Percentiles rank a stretch among this genome's conserved stretches.
Conservation (phyloP, 2,329 filamentous ascomycete genomes). For the Verticillium longisporum region DNA sequence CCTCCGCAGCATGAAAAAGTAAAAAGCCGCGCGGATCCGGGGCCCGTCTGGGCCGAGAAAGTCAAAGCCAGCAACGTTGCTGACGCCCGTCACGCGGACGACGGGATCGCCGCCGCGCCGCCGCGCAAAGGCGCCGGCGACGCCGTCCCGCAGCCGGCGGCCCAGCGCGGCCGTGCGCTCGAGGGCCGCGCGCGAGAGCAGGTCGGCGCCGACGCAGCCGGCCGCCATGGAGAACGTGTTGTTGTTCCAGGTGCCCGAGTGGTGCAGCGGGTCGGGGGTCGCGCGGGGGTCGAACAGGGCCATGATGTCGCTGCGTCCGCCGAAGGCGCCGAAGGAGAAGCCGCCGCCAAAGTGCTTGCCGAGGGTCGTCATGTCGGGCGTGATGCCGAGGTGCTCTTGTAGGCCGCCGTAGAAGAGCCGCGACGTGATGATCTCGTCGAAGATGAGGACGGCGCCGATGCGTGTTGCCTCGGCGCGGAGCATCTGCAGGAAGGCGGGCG, state of each 20-base stretch:
- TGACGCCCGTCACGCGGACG: conserved; percentile 5
- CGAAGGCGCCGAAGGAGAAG: conserved; percentile 60
- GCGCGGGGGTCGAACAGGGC: conserved; percentile 43
- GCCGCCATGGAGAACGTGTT: conserved; percentile 13
- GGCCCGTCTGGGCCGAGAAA: conserved; percentile 4
- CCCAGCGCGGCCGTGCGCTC: conserved; percentile 6
- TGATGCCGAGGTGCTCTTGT: conserved; percentile 31
- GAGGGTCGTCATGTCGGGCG: conserved; percentile 55
- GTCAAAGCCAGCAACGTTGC: conserved; percentile 7
- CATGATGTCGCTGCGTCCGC: conserved; percentile 54
- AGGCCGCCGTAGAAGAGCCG: conserved; percentile 47
- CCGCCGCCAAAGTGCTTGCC: conserved; percentile 65
- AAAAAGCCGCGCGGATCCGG: conserved; percentile 5
- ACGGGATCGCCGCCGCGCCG: not conserved
- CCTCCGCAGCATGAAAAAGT: conserved; percentile 7
- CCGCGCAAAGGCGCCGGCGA: conserved; percentile 1
- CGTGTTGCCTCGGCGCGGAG: conserved; percentile 8
- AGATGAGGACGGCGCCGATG: conserved; percentile 50
- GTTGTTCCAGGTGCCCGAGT: conserved; percentile 13
- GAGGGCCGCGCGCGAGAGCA: conserved; percentile 6
- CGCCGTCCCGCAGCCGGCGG: not conserved
- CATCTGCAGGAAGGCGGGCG: conserved; percentile 32
- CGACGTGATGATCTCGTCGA: conserved; percentile 68
- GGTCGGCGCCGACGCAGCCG: conserved; percentile 7
- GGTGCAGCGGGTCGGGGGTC: conserved; percentile 5